phyloP scores from a whole-genome alignment of 1,139 yeast genomes.

The Yamadazyma kanchanaburiensis region DNA sequence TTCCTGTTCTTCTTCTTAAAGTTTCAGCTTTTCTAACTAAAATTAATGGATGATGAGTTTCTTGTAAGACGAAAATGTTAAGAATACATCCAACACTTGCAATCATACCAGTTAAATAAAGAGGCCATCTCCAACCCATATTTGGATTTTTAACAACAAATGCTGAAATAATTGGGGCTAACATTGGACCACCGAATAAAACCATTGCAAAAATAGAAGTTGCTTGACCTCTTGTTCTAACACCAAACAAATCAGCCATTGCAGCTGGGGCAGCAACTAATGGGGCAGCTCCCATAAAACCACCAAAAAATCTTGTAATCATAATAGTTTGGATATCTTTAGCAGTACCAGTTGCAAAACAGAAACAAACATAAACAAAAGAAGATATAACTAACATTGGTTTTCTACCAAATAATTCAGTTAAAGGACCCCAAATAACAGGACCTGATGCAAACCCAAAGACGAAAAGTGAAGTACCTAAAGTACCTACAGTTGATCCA shows the following conservation, averaged over 20 bases:
- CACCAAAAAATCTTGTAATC: conserved; percentile 41
- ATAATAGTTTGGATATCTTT: conserved; percentile 37
- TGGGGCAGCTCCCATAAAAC: conserved; percentile 42
- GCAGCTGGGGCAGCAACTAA: conserved; percentile 43
- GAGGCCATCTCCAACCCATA: conserved; percentile 60
- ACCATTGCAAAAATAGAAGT: conserved; percentile 31
- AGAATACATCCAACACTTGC: conserved; percentile 31
- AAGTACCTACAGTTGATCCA: conserved; percentile 31
- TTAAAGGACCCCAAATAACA: conserved; percentile 39
- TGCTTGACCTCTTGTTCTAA: conserved; percentile 34
- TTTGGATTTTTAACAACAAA: conserved; percentile 28
- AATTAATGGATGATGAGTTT: conserved; percentile 50
- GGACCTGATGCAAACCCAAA: conserved; percentile 47
- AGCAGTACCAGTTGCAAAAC: conserved; percentile 39
- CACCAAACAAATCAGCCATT: conserved; percentile 37
- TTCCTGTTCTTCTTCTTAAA: conserved; percentile 54
- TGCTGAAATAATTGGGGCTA: conserved; percentile 41
- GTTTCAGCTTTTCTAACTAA: conserved; percentile 59
- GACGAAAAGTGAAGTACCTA: conserved; percentile 43
- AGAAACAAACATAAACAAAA: conserved; percentile 31
- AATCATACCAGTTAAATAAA: conserved; percentile 52
- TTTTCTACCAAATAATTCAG: conserved; percentile 40
- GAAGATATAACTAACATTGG: conserved; percentile 25
- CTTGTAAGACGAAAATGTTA: conserved; percentile 34
- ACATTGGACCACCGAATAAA: conserved; percentile 46